Base-by-base conservation (phyloP, 2,329 filamentous ascomycete species). In the Sporothrix dimorphospora region DNA sequence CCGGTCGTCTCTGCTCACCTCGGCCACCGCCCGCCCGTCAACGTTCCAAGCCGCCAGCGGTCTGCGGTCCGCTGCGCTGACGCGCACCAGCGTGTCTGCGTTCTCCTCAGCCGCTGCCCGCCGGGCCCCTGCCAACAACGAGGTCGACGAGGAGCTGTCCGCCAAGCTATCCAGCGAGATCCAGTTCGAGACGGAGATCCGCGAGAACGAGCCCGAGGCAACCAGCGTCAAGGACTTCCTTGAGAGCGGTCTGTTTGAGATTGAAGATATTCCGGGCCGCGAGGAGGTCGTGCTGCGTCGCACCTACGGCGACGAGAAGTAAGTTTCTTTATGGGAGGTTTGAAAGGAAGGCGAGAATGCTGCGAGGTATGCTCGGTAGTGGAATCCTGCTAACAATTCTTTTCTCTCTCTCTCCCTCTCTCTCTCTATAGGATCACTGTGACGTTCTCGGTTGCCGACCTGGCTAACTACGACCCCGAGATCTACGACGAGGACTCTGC, bases 241-340 rank as follows among this genome's bases (percentile, higher is more conserved):
- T 65, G 90, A 95, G 79, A 95, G 93, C 84, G 91, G 91, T 79
- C 88, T 91, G 53, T 99, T 94, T 82, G 87, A 95, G 86, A 87
- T 96, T 74, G 86, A 93, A 78, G 96, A 99, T 82, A 89, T 87
- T 42, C 86, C 91, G 38, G 96, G 96, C 74, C 88, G 94, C 81
- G 93, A 98, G 84, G 94, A 97, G 77, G 92, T 99, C 76, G 87
- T 92, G 78, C 87, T 99, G 76, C 92, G 90, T 74, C 92, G 94
- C 79, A 91, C 88, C 75, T 95, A 93, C 79, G 92, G 92, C 78
- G 91, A 97, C 75, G 96, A 99, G 86, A 93, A 91, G 94, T 96
- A 83, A 82, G 90, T 82, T 67, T 69, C 30, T n/a, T 49, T 19
- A 14, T n/a, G 47, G 66, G 14, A 21, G n/a, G 21, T 12, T 12